phyloP scores from a whole-genome alignment of 495 filamentous ascomycete species.

The Penicillium roqueforti region DNA sequence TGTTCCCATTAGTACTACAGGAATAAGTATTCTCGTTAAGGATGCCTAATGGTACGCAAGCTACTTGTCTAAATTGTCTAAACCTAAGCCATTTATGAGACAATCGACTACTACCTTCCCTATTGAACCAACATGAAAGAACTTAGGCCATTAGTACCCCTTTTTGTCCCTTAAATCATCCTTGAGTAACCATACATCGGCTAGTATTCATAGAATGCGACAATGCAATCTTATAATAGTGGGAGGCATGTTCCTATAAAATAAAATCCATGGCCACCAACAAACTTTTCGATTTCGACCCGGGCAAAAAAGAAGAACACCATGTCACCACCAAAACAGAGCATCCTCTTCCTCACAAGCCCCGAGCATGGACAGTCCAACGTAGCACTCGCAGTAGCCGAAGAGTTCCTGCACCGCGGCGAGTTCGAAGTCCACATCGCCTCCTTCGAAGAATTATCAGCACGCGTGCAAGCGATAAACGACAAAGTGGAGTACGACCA shows the following conservation, averaged over 20 bases:
- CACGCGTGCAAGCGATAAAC: slow-evolving; percentile 27
- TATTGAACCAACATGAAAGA: background rate
- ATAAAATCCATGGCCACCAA: background rate
- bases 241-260: background rate
- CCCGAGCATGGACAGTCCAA: slow-evolving; percentile 55
- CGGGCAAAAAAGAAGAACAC: background rate
- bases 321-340: slow-evolving; percentile 11
- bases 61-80: background rate
- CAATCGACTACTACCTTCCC: background rate
- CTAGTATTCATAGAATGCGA: slow-evolving; percentile 1
- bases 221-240: background rate
- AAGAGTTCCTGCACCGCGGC: slow-evolving; percentile 45
- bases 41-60: background rate
- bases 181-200: slow-evolving; percentile 11
- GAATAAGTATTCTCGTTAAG: background rate
- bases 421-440: slow-evolving; percentile 50
- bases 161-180: background rate
- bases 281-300: background rate
- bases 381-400: slow-evolving; percentile 49
- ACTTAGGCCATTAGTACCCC: background rate
- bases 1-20: background rate
- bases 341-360: slow-evolving; percentile 51
- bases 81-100: too few relatives aligned
- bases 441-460: slow-evolving; percentile 41
- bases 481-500: slow-evolving; percentile 18